Base-by-base conservation (phyloP, 179 eudicot species). In the Spinacia oleracea region DNA sequence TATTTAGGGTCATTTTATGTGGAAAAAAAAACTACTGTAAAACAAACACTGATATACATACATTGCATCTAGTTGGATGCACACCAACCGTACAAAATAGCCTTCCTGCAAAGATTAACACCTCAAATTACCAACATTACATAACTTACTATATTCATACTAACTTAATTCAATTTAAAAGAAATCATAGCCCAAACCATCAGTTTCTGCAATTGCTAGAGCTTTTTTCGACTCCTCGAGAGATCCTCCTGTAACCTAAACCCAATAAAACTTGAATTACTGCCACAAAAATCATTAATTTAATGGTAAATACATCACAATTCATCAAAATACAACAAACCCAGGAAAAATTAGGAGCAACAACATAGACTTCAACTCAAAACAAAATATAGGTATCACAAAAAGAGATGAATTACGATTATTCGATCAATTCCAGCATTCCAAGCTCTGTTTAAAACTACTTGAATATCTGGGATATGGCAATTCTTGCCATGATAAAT, bases 21-120 rank as follows among this genome's bases (percentile, higher is more conserved):
- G 65, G n/a, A n/a, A 70, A 27, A 20, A 78, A 35, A 50, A 64
- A 75, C 27, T 12, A n/a, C n/a, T 16, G 62, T 5, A 27, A 78
- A 55, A 38, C 10, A 55, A 76, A 73, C 32, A 64, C 69, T 74
- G 67, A 38, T 89, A 74, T 85, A 96, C 99, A 20, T 87, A 96
- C 99, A 20, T 87, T 89, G 84, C 99, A 96, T 90, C 99, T 86
- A 79, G 99, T 96, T 16, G 99, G 99, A 84, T 93, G 99, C 83
- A 96, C 99, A 55, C 99, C 99, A 79, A 96, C 97, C 10, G 99
- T 96, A 77, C 98, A 96, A 84, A 96, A 96, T 67, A 96, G 91
- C 83, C 97, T 84, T 50, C 96, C 99, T 96, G 89, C 88, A 72
- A 82, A 84, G 53, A 83, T 32, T 53, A 72, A 78, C 14, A 66